Evolutionary conservation across 352 stramenopile species (phyloP).

Genomic region (Globisporangium paroecandrum): DNA sequence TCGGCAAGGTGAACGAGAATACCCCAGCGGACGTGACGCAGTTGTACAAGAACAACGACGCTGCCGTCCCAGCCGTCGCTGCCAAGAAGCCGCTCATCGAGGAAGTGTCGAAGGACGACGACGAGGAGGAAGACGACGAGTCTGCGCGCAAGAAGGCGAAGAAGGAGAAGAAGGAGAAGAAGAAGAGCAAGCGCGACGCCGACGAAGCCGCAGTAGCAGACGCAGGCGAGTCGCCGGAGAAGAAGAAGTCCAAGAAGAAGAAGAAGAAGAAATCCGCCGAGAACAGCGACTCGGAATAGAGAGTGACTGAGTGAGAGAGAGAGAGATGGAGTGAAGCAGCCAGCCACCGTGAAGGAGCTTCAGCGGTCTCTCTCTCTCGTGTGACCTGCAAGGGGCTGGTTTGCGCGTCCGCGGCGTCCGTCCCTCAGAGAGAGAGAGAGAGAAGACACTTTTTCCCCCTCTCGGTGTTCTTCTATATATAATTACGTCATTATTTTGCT

Average conservation of each 20-base stretch:
- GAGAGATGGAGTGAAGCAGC: background rate
- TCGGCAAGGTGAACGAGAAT: constrained; percentile 85
- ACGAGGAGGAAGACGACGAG: constrained; percentile 42
- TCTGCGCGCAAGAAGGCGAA: constrained; percentile 51
- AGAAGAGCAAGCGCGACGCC: constrained; percentile 74
- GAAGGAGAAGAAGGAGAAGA: constrained; percentile 74
- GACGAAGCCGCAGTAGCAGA: constrained; percentile 44
- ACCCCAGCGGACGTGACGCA: constrained; percentile 76
- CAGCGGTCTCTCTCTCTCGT: background rate
- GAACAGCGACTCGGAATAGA: constrained; percentile 70
- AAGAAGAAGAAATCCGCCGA: constrained; percentile 82
- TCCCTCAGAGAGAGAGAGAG: background rate
- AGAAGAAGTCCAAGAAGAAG: constrained; percentile 89
- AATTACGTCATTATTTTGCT: constrained; percentile 22
- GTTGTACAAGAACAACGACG: constrained; percentile 60
- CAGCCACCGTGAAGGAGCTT: background rate
- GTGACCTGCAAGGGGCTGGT: background rate
- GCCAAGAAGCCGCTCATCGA: constrained; percentile 58
- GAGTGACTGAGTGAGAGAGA: background rate
- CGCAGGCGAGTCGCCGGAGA: constrained; percentile 63
- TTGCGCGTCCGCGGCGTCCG: background rate
- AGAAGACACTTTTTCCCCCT: background rate
- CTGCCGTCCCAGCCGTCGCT: constrained; percentile 7
- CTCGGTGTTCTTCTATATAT: constrained; percentile 11
- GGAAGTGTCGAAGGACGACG: constrained; percentile 43